phyloP scores from a whole-genome alignment of 192 early-diverging fungal genomes.

The Entomortierella parvispora region DNA sequence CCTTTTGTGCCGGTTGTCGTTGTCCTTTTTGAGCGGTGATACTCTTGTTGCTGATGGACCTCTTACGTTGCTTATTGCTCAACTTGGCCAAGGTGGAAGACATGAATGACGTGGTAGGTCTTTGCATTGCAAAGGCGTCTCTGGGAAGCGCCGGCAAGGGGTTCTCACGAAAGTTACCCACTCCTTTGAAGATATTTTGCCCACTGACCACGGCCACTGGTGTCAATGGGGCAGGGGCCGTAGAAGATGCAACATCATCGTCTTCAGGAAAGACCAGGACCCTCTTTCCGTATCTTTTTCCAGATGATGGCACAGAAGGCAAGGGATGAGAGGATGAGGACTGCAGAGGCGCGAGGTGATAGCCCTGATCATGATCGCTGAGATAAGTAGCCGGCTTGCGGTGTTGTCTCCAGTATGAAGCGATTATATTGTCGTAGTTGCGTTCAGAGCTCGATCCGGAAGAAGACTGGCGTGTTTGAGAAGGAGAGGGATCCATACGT shows the following conservation, averaged over 20 bases:
- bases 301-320: background rate
- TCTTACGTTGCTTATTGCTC: background rate
- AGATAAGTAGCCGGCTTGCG: conserved; percentile 19
- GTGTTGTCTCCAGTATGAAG: conserved; percentile 6
- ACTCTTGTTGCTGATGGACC: background rate
- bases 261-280: background rate
- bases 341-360: conserved; percentile 3
- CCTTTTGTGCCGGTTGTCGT: no score
- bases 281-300: background rate
- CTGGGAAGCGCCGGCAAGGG: no score
- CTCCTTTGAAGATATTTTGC: no score
- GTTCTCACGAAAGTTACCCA: no score
- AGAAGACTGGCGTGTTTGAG: background rate
- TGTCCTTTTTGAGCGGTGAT: no score
- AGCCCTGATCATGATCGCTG: conserved; percentile 12
- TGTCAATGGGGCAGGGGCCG: no score
- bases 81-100: background rate
- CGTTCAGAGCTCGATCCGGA: background rate
- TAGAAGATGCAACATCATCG: no score
- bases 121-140: background rate
- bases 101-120: background rate
- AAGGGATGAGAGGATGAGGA: no score
- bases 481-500: no score
- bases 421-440: background rate
- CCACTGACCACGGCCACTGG: no score